A percentile compares a stretch with the other conserved stretches of the same genome.
Conservation (phyloP, 2,329 filamentous ascomycete species). For the Xylariales sp. region DNA sequence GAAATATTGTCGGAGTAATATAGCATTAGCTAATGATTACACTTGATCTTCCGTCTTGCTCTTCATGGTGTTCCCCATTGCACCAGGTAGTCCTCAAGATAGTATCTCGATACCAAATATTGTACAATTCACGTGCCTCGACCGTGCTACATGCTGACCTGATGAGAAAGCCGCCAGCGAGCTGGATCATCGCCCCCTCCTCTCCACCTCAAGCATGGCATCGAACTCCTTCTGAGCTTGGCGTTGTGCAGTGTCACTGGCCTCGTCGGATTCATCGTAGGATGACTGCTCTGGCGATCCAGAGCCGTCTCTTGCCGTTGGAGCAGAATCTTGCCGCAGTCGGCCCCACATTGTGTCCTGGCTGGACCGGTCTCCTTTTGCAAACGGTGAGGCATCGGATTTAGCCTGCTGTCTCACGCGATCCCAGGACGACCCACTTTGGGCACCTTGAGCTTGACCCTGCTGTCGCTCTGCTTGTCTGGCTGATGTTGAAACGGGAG, state of each 20-base stretch:
- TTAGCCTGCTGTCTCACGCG: conserved; percentile 35
- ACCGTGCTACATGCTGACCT: too few relatives aligned
- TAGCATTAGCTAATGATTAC: too few relatives aligned
- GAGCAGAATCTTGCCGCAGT: conserved; percentile 21
- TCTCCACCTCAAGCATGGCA: conserved; percentile 40
- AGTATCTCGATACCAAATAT: too few relatives aligned
- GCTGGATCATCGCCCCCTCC: too few relatives aligned
- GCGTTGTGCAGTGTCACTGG: conserved; percentile 34
- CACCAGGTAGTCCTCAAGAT: too few relatives aligned
- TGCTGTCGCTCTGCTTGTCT: conserved; percentile 17
- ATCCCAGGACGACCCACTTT: conserved; percentile 38
- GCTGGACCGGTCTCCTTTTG: conserved; percentile 22
- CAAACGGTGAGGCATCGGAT: conserved; percentile 15
- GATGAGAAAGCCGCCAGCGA: too few relatives aligned
- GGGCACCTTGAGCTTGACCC: conserved; percentile 15
- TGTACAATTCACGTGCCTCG: too few relatives aligned
- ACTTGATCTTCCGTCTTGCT: too few relatives aligned
- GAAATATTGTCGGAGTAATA: too few relatives aligned
- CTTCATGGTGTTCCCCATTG: too few relatives aligned
- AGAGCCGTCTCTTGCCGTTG: conserved; percentile 15
- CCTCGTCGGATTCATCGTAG: conserved; percentile 32
- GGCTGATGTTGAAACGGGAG: conserved; percentile 33
- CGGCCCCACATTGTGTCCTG: conserved; percentile 23
- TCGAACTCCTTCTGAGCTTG: conserved; percentile 50
- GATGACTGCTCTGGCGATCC: conserved; percentile 15